Evolutionary conservation across 345 rosid species (phyloP), one percentile per base, ranked within the genome.

Genomic region (Noccaea bulbosa): DNA sequence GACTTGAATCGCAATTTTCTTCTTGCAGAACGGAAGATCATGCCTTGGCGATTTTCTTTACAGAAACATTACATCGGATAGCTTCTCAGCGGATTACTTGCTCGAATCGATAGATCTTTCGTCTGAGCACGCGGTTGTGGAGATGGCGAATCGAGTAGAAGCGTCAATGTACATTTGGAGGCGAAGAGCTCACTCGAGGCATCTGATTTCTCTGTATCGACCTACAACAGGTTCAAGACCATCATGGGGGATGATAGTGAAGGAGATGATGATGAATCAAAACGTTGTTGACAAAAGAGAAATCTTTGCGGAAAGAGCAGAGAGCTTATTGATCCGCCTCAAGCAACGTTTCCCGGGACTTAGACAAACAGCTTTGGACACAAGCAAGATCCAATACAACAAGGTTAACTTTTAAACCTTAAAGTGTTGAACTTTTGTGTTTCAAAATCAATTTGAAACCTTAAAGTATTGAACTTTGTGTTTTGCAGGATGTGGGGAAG

Each of bases 381-480:
- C 84, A 72, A 86, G 90, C 91, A 95, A 95, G 85, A 91, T 95
- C 77, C 98, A 88, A 17, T 85, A 53, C 85, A 95, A 91, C 87
- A 89, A 89, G 98, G 99, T 94, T 14, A 35, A 0, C 57, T 62
- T 62, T 14, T 1, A 65, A 62, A 10, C 10, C 38, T 35, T 20
- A 10, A 35, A 22, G 10, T 58, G 16, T 39, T 57, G 39, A 57
- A 12, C 15, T 17, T 20, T 67, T 35, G 17, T 44, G 12, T 60
- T 53, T 74, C 12, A 11, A 12, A 16, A 3, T 11, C 12, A 38
- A 15, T 16, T 15, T 14, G 0, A 65, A 63, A 10, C 11, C 32
- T 37, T 20, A 10, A 35, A 22, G 10, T 58, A 30, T 39, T 48
- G 32, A 57, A 17, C 15, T 17, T 67, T 35, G 17, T 44, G 12